Evolutionary conservation across 192 early-diverging fungal species (phyloP).

Genomic region (Phycomyces blakesleeanus): DNA sequence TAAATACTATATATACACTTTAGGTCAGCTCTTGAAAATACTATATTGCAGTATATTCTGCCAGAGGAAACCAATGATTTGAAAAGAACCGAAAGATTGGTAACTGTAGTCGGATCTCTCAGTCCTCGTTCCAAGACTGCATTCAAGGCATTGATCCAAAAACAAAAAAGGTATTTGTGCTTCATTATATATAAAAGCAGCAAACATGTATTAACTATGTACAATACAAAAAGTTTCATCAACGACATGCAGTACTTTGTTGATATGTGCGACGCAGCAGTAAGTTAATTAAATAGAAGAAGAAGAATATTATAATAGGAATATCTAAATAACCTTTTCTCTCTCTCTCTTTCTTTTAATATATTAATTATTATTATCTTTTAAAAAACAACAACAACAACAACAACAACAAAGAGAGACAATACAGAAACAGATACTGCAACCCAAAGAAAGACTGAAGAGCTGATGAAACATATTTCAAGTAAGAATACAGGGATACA

Average conservation of each 20-base stretch:
- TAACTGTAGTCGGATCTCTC: constrained; percentile 62
- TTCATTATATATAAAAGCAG: too few relatives aligned
- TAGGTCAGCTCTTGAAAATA: constrained; percentile 60
- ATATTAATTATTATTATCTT: too few relatives aligned
- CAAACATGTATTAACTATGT: background rate
- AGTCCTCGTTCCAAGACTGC: constrained; percentile 67
- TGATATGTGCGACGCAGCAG: constrained; percentile 3
- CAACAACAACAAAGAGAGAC: background rate
- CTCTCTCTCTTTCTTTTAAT: too few relatives aligned
- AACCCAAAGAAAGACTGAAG: background rate
- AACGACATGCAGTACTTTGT: constrained; percentile 4
- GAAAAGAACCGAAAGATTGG: constrained; percentile 60
- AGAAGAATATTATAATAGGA: too few relatives aligned
- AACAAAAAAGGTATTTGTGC: constrained; percentile 56
- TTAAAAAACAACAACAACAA: background rate
- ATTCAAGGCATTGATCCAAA: constrained; percentile 71
- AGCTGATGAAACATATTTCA: constrained; percentile 16
- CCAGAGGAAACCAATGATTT: constrained; percentile 52
- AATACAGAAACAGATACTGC: background rate
- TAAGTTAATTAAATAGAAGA: background rate
- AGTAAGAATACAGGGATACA: constrained; percentile 6
- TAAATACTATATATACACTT: background rate
- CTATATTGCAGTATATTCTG: constrained; percentile 58
- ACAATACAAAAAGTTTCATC: constrained; percentile 1
- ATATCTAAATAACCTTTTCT: too few relatives aligned